phyloP scores from a whole-genome alignment of 495 filamentous ascomycete species.

The Lasiosphaeriaceae sp. region DNA sequence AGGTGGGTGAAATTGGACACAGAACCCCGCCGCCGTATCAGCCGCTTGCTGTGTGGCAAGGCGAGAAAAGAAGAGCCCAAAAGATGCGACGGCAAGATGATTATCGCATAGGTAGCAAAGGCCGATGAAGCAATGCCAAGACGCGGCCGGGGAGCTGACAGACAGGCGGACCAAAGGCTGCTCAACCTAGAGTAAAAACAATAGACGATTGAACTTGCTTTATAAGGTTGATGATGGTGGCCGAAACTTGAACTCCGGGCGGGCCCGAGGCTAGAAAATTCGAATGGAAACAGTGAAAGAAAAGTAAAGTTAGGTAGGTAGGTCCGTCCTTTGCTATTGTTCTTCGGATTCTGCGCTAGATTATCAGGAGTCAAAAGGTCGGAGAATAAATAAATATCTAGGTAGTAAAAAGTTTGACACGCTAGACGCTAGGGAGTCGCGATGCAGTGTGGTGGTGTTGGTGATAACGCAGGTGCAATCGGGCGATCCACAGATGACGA shows the following conservation, averaged over 20 bases:
- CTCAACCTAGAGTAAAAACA: neutral
- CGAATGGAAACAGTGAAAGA: too few relatives aligned
- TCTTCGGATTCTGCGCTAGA: too few relatives aligned
- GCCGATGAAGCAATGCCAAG: conserved; percentile 28
- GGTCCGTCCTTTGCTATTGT: too few relatives aligned
- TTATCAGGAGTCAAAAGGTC: too few relatives aligned
- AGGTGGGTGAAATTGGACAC: too few relatives aligned
- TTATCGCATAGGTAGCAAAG: conserved; percentile 19
- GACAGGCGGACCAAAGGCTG: neutral
- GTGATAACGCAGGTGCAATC: neutral
- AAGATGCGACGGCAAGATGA: conserved; percentile 1
- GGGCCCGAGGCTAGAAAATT: too few relatives aligned
- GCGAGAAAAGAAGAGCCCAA: neutral
- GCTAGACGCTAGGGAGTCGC: neutral
- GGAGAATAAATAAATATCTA: too few relatives aligned
- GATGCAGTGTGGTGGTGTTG: neutral
- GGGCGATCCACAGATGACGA: neutral
- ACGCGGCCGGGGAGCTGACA: conserved; percentile 12
- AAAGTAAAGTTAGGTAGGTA: too few relatives aligned
- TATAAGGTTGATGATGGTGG: too few relatives aligned
- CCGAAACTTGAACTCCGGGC: too few relatives aligned
- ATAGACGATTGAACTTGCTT: neutral
- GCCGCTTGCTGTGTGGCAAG: neutral
- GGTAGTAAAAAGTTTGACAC: too few relatives aligned
- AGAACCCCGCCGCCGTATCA: too few relatives aligned